Base-by-base conservation (phyloP, 305 asterid species). In the Solanum hybrid region DNA sequence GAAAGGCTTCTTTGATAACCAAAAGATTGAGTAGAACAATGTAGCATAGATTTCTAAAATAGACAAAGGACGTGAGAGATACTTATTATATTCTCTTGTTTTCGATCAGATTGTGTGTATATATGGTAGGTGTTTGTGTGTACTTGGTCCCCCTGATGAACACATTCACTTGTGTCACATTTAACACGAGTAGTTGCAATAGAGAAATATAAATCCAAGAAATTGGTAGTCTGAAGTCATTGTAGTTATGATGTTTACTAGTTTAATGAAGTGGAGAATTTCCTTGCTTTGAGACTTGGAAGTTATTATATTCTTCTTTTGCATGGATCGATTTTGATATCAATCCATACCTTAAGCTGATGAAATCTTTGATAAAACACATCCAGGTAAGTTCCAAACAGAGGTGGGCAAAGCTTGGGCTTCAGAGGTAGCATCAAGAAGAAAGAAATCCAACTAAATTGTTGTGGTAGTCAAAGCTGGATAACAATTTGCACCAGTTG, bases 361-460 rank as follows among this genome's bases (percentile, higher is more conserved):
- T 29, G 88, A 26, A 4, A 29, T 83, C 39, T 51, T 51, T 84
- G 75, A 84, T 2, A 45, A 84, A 51, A 57, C 22, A 0, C 41
- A 17, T 84, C 94, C 93, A 97, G 98, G 99, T 78, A 96, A 97
- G 94, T 97, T 97, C 93, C 99, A 97, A 89, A 97, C 98, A 11
- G 97, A 95, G 75, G 45, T 96, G 90, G 99, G 99, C 20, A 97
- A 95, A 93, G 96, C 99, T 78, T 97, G 98, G 99, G 99, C 98
- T 39, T 90, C 91, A 45, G 99, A 96, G 93, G 91, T 97, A 29
- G 95, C 95, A 84, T 96, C 98, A 87, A 97, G 97, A 91, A 92
- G 99, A 91, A 93, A 91, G 91, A 93, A 92, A 79, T 93, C 91
- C 68, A 80, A 84, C 20, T 91, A 45, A 91, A 22, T 24, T 6